Evolutionary conservation across 2,329 filamentous ascomycete genomes (phyloP), one percentile per base, ranked within the genome.

Genomic region (Phialophora expanda): DNA sequence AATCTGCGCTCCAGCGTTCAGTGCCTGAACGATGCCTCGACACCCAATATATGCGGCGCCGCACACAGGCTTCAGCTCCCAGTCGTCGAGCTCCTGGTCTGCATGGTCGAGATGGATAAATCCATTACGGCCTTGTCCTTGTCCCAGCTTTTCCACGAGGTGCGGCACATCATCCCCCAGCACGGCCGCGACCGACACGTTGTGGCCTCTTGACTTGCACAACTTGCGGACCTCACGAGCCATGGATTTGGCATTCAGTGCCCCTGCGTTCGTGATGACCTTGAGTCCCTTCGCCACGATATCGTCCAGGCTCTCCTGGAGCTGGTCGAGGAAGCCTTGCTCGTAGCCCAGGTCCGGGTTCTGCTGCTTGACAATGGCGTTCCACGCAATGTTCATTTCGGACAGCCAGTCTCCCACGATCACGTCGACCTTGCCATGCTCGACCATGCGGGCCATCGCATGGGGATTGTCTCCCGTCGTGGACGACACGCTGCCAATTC

Each of bases 21-120:
- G 63, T 1, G 73, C 75, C 22, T 73, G 64, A 0, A 71, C 73
- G 28, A 77, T 76, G 1, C 73, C 82, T 60, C 81, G 76, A 20
- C 79, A 80, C 0, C 85, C 85, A 1, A 85, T 78, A 69, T 86
- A 86, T 4, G 80, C 83, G 4, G 14, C 46, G 9, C 55, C 62
- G 56, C 62, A 64, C 24, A 38, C 9, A 9, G 62, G 62, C 32
- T 59, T 30, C 1, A 50, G 55, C n/a, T 59, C 62, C 62, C 62
- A 64, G 34, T 59, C 62, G 5, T 55, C 32, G 28, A 64, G 24
- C 22, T 20, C 17, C 26, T 30, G 32, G 12, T 58, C 56, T 5
- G 20, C 14, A 17, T 64, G 55, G 48, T 59, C 62, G 28, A 64
- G 56, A 41, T 64, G 62, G 9, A 8, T 17, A 7, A 61, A 26